phyloP scores from a whole-genome alignment of 805 yeast genomes.

The Priceomyces castillae region DNA sequence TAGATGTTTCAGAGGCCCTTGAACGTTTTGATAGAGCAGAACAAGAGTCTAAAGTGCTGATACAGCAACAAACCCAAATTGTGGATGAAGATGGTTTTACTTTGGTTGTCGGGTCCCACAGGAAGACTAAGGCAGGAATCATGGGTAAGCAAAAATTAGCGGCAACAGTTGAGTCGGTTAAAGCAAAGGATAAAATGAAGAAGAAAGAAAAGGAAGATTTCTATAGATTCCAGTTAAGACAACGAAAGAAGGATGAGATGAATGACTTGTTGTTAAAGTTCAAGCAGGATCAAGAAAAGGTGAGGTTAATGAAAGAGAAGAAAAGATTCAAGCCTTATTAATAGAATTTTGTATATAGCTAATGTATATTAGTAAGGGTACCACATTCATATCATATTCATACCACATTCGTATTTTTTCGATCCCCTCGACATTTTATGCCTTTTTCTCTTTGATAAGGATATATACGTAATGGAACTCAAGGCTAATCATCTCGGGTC shows the following conservation, averaged over 20 bases:
- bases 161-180: slow-evolving; percentile 34
- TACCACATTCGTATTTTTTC: too few species aligned
- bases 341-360: slow-evolving; percentile 1
- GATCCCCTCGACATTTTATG: too few species aligned
- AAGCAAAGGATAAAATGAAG: slow-evolving; percentile 51
- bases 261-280: slow-evolving; percentile 79
- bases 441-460: neutral
- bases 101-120: slow-evolving; percentile 80
- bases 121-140: slow-evolving; percentile 75
- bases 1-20: slow-evolving; percentile 59
- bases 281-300: slow-evolving; percentile 86
- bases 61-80: slow-evolving; percentile 52
- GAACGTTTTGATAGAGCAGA: slow-evolving; percentile 69
- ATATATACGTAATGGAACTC: neutral
- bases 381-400: neutral
- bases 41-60: slow-evolving; percentile 52
- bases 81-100: slow-evolving; percentile 96
- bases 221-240: slow-evolving; percentile 94
- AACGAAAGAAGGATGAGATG: slow-evolving; percentile 89
- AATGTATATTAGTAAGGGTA: neutral
- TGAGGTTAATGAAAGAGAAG: slow-evolving; percentile 73
- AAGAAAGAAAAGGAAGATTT: slow-evolving; percentile 84
- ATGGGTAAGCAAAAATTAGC: slow-evolving; percentile 51
- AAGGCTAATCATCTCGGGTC: neutral
- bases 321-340: slow-evolving; percentile 84